Percentiles rank a stretch among this genome's conserved stretches.
Evolutionary conservation across 139 green algal genomes (phyloP).

Genomic region (Pseudopediastrum boryanum): DNA sequence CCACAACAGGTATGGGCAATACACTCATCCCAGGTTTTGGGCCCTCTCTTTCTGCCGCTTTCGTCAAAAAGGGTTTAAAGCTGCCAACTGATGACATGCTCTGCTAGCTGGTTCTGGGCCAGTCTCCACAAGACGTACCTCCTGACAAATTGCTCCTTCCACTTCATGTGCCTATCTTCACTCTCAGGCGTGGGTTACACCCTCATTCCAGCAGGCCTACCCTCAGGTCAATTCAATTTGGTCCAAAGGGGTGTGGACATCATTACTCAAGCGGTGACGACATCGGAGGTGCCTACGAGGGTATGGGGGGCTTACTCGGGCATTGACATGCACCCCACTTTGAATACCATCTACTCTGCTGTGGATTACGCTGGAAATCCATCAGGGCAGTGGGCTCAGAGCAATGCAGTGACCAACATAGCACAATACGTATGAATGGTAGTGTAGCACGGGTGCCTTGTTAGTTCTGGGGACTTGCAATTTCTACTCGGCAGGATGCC

Average conservation of each 20-base stretch:
- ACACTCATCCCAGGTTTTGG: too few species aligned
- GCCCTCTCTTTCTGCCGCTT: too few species aligned
- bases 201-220: background rate
- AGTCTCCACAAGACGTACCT: too few species aligned
- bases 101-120: background rate
- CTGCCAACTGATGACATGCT: too few species aligned
- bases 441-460: too few species aligned
- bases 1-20: too few species aligned
- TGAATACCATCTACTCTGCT: background rate
- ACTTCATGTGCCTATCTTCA: too few species aligned
- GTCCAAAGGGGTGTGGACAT: conserved; percentile 8
- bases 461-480: too few species aligned
- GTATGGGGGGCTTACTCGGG: conserved; percentile 24
- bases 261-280: background rate
- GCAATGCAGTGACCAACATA: conserved; percentile 25
- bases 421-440: too few species aligned
- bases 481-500: too few species aligned
- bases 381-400: background rate
- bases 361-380: background rate
- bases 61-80: too few species aligned
- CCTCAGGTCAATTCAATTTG: background rate
- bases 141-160: too few species aligned
- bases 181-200: background rate
- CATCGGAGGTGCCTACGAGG: background rate
- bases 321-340: conserved; percentile 12